phyloP scores from a whole-genome alignment of 345 rosid genomes.

The Ceriops tagal region DNA sequence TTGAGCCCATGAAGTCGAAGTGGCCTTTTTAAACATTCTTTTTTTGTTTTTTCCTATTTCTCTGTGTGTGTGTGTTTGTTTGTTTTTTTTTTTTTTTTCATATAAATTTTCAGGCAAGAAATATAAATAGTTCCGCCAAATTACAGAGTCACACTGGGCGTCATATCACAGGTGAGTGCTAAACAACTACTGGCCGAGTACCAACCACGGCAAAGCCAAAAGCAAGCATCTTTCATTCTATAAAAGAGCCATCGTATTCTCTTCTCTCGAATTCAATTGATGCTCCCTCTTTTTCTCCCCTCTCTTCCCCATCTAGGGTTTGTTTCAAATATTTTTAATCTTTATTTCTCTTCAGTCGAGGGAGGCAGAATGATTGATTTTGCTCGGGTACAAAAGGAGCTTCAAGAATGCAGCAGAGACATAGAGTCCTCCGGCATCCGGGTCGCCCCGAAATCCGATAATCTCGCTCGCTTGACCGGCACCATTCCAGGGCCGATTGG shows the following conservation, averaged over 20 bases:
- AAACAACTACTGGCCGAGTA: no score
- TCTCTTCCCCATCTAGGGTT: background rate
- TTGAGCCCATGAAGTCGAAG: no score
- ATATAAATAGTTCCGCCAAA: no score
- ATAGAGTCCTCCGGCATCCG: constrained; percentile 63
- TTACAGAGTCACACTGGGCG: no score
- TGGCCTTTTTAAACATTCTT: no score
- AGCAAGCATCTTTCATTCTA: no score
- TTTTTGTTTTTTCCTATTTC: no score
- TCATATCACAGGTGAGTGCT: no score
- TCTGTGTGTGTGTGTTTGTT: no score
- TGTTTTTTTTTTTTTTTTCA: no score
- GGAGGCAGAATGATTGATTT: constrained; percentile 56
- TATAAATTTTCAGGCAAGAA: no score
- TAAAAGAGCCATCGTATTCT: background rate
- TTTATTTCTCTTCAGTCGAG: background rate
- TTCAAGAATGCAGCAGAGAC: constrained; percentile 80
- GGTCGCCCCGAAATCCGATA: constrained; percentile 68
- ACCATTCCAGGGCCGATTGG: constrained; percentile 81
- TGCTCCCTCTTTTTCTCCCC: background rate
- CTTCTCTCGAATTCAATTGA: background rate
- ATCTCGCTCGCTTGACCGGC: constrained; percentile 65
- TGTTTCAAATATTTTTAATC: background rate
- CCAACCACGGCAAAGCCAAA: no score
- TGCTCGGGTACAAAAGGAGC: constrained; percentile 87